phyloP scores from a whole-genome alignment of 805 yeast species.

The Zygotorulaspora florentina region DNA sequence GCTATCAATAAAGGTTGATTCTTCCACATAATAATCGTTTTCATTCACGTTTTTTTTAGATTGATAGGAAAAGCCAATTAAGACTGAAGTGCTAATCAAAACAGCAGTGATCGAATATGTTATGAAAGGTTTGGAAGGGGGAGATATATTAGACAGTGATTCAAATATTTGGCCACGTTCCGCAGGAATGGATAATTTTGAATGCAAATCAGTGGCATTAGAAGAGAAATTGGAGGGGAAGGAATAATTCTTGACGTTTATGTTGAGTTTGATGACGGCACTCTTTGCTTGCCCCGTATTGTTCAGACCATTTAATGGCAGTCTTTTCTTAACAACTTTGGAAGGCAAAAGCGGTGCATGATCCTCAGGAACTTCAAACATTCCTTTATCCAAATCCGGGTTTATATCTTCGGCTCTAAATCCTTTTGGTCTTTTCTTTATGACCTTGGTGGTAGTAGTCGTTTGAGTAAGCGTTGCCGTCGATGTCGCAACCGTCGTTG shows the following conservation, averaged over 20 bases:
- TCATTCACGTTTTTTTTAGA: conserved; percentile 1
- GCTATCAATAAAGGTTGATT: not conserved
- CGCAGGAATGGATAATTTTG: no score
- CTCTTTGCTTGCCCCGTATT: not conserved
- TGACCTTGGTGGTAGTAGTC: conserved; percentile 10
- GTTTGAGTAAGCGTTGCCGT: conserved; percentile 15
- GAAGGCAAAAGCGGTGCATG: conserved; percentile 7
- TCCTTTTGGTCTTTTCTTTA: conserved; percentile 2
- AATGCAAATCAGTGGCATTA: not conserved
- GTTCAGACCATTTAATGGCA: conserved; percentile 1
- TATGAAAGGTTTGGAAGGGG: conserved; percentile 6
- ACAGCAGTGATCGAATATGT: conserved; percentile 5
- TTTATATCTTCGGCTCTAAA: not conserved
- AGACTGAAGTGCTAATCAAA: conserved; percentile 7
- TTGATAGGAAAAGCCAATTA: conserved; percentile 10
- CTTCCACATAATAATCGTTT: not conserved
- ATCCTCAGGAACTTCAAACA: conserved; percentile 6
- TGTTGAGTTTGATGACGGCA: not conserved
- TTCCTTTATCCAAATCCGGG: not conserved
- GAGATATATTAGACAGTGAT: conserved; percentile 13
- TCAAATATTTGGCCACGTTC: not conserved
- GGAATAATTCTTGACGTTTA: not conserved
- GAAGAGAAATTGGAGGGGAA: not conserved
- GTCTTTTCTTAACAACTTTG: conserved; percentile 1
- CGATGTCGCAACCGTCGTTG: no score